A percentile compares a stretch with the other conserved stretches of the same genome.
Conservation (phyloP, 1,139 yeast species). For the Kluyveromyces marxianus region DNA sequence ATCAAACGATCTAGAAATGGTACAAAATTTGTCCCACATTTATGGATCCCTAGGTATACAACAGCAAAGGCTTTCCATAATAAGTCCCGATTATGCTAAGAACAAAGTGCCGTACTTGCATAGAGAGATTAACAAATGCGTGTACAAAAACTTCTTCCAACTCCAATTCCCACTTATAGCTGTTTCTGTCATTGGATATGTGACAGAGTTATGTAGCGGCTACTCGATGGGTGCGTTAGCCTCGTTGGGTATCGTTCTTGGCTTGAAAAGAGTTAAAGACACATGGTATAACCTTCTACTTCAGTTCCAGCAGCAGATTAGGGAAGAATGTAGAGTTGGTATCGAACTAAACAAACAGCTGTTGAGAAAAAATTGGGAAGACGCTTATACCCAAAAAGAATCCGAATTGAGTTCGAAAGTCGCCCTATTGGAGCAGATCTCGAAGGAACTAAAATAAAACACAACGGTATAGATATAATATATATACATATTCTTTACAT, state of each 20-base stretch:
- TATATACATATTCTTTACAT: not conserved
- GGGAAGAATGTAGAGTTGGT: constrained; percentile 22
- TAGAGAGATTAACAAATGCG: constrained; percentile 19
- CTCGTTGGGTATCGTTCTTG: constrained; percentile 27
- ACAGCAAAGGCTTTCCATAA: constrained; percentile 2
- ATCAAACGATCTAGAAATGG: constrained; percentile 13
- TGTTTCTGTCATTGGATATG: constrained; percentile 21
- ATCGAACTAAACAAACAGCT: constrained; percentile 17
- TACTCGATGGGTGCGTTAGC: constrained; percentile 30
- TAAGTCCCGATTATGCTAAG: constrained; percentile 17
- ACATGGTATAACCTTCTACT: constrained; percentile 19
- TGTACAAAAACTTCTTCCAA: constrained; percentile 24
- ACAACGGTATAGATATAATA: not conserved
- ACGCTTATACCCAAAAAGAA: constrained; percentile 5
- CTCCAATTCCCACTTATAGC: constrained; percentile 28
- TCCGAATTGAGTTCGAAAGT: not conserved
- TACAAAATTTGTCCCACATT: constrained; percentile 9
- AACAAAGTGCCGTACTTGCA: constrained; percentile 20
- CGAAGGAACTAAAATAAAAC: constrained; percentile 2
- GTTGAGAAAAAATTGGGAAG: constrained; percentile 15
- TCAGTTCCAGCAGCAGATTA: constrained; percentile 17
- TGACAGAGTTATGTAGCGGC: constrained; percentile 23
- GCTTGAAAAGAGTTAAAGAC: constrained; percentile 27
- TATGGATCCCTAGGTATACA: constrained; percentile 7
- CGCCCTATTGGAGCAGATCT: constrained; percentile 3